phyloP scores from a whole-genome alignment of 2,329 filamentous ascomycete genomes.

The Fusarium chuoi region DNA sequence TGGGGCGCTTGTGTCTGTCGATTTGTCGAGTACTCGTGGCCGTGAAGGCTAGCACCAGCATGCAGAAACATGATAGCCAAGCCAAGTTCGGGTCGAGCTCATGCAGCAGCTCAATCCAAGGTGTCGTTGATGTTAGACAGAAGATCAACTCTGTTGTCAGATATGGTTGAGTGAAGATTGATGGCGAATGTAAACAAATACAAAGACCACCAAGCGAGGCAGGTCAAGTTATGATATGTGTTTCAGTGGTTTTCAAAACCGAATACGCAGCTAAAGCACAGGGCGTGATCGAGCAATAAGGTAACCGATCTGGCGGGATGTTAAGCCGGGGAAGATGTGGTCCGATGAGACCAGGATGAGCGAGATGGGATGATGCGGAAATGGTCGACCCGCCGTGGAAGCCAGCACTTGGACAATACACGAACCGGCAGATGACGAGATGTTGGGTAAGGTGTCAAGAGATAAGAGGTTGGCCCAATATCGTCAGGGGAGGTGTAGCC shows the following conservation, averaged over 20 bases:
- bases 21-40: slow-evolving; percentile 65
- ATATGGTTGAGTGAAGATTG: background rate
- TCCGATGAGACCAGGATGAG: slow-evolving; percentile 43
- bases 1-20: slow-evolving; percentile 47
- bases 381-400: slow-evolving; percentile 23
- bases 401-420: slow-evolving; percentile 39
- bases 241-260: slow-evolving; percentile 25
- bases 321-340: slow-evolving; percentile 36
- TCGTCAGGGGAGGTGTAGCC: background rate
- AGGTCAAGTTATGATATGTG: slow-evolving; percentile 33
- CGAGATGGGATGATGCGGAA: slow-evolving; percentile 38
- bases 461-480: slow-evolving; percentile 1
- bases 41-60: slow-evolving; percentile 67
- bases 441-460: slow-evolving; percentile 8
- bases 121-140: background rate
- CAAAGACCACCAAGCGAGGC: slow-evolving; percentile 7
- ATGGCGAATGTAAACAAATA: background rate
- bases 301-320: slow-evolving; percentile 40
- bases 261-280: slow-evolving; percentile 27
- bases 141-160: background rate
- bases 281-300: slow-evolving; percentile 33
- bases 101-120: slow-evolving; percentile 29
- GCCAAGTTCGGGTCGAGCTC: slow-evolving; percentile 26
- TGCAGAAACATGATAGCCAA: slow-evolving; percentile 65
- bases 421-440: slow-evolving; percentile 11